Evolutionary conservation across 495 filamentous ascomycete species (phyloP).

Genomic region (Talaromyces wortmannii): DNA sequence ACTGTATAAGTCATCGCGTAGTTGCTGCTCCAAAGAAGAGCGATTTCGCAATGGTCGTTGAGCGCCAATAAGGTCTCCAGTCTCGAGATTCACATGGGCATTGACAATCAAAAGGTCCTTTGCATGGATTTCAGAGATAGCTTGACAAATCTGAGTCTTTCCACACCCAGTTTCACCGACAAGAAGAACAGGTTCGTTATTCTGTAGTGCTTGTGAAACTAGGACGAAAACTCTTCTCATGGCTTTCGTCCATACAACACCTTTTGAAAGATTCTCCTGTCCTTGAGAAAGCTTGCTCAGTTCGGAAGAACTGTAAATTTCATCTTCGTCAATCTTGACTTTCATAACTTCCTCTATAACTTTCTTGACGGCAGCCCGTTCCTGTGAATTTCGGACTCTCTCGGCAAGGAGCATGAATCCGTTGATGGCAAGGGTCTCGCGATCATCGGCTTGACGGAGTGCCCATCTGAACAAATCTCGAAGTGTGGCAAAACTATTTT

Average conservation of each 20-base stretch:
- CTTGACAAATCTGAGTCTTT: slow-evolving; percentile 93
- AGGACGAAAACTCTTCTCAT: slow-evolving; percentile 88
- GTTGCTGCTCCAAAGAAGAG: slow-evolving; percentile 55
- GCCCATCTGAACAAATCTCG: slow-evolving; percentile 98
- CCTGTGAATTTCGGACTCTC: slow-evolving; percentile 84
- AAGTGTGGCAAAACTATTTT: slow-evolving; percentile 93
- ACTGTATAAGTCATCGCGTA: slow-evolving; percentile 54
- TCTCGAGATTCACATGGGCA: slow-evolving; percentile 95
- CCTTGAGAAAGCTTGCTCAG: slow-evolving; percentile 35
- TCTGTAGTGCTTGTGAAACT: slow-evolving; percentile 73
- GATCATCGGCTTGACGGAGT: slow-evolving; percentile 72
- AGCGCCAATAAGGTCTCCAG: slow-evolving; percentile 92
- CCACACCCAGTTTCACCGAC: slow-evolving; percentile 97
- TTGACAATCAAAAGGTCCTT: slow-evolving; percentile 83
- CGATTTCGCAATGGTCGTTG: slow-evolving; percentile 88
- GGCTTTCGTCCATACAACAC: slow-evolving; percentile 86
- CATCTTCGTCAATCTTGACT: slow-evolving; percentile 66
- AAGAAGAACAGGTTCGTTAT: slow-evolving; percentile 89
- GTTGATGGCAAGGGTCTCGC: slow-evolving; percentile 83
- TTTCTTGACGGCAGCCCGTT: slow-evolving; percentile 73
- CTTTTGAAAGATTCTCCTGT: slow-evolving; percentile 36
- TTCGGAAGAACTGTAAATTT: slow-evolving; percentile 61
- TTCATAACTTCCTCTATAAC: slow-evolving; percentile 93
- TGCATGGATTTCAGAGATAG: slow-evolving; percentile 72
- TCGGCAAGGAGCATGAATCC: slow-evolving; percentile 96